These are phyloP conservation scores for Favolaschia claudopus DNA, from an alignment of 768 basidiomycete species.

Conservation along the genomic window DNA sequence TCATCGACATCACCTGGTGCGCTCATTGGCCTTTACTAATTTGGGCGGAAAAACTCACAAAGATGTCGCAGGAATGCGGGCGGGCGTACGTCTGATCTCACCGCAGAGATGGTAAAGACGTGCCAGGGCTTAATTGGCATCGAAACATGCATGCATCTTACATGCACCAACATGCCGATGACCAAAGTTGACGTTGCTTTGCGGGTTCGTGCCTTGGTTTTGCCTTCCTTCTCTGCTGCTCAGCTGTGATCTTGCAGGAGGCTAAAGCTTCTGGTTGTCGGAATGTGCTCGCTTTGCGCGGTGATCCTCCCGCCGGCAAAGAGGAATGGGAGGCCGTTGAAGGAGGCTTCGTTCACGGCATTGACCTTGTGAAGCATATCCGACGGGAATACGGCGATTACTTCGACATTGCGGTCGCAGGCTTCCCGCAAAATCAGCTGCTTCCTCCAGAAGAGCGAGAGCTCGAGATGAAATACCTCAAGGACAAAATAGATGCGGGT, in stretches of 20 bases:
- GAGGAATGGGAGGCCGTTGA: constrained; percentile 93
- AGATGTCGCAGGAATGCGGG: constrained; percentile 84
- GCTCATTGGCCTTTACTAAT: constrained; percentile 24
- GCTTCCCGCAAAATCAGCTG: constrained; percentile 85
- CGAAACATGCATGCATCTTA: constrained; percentile 98
- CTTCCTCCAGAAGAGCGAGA: constrained; percentile 78
- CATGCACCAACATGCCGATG: constrained; percentile 98
- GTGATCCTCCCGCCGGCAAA: constrained; percentile 89
- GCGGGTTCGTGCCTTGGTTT: constrained; percentile 60
- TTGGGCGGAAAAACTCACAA: constrained; percentile 2
- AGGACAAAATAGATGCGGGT: constrained; percentile 91
- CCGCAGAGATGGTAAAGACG: constrained; percentile 92
- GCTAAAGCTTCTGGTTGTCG: constrained; percentile 90
- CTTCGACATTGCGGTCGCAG: constrained; percentile 94
- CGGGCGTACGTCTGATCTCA: constrained; percentile 93
- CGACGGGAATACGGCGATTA: constrained; percentile 85
- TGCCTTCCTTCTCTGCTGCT: constrained; percentile 4
- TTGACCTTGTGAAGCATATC: constrained; percentile 93
- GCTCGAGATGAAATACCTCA: constrained; percentile 84
- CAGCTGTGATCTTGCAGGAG: constrained; percentile 58
- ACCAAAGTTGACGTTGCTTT: constrained; percentile 94
- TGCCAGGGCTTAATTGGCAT: constrained; percentile 93
- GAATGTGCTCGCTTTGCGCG: constrained; percentile 92
- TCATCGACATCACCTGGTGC: constrained; percentile 97
- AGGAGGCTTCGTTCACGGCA: constrained; percentile 88